phyloP scores from a whole-genome alignment of 257 asterid species.

The Lantana camara region DNA sequence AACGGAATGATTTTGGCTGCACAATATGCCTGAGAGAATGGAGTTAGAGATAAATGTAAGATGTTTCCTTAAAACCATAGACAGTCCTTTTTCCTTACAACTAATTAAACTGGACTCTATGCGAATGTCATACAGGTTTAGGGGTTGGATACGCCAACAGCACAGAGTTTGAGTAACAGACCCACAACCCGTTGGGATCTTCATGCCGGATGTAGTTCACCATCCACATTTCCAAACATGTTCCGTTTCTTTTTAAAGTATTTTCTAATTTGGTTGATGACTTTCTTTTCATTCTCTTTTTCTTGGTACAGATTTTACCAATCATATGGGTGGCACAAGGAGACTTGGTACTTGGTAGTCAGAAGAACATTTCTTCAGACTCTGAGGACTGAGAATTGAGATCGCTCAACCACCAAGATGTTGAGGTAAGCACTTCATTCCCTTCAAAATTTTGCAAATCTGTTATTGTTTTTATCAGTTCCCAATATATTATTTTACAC shows the following conservation, averaged over 20 bases:
- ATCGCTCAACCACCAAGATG: slow-evolving; percentile 91
- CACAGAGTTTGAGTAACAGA: slow-evolving; percentile 72
- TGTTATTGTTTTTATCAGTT: background rate
- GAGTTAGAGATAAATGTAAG: slow-evolving; percentile 87
- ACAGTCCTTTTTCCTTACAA: background rate
- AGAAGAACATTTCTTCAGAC: slow-evolving; percentile 83
- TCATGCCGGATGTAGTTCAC: slow-evolving; percentile 93
- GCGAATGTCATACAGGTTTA: slow-evolving; percentile 52
- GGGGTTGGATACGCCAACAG: slow-evolving; percentile 75
- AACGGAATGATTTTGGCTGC: slow-evolving; percentile 98
- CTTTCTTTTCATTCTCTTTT: background rate
- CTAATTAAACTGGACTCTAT: slow-evolving; percentile 22
- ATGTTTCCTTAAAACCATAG: slow-evolving; percentile 13
- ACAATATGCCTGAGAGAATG: slow-evolving; percentile 87
- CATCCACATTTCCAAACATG: slow-evolving; percentile 16
- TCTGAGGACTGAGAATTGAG: no score
- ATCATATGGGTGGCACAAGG: slow-evolving; percentile 99
- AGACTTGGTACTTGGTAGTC: slow-evolving; percentile 95
- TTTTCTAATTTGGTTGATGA: slow-evolving; percentile 25
- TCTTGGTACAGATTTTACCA: slow-evolving; percentile 67
- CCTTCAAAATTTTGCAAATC: slow-evolving; percentile 6
- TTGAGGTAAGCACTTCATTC: slow-evolving; percentile 34
- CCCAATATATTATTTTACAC: no score
- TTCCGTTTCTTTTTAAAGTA: slow-evolving; percentile 3
- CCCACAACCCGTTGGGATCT: slow-evolving; percentile 83